Base-by-base conservation (phyloP, 1,139 yeast species). In the Scheffersomyces segobiensis region DNA sequence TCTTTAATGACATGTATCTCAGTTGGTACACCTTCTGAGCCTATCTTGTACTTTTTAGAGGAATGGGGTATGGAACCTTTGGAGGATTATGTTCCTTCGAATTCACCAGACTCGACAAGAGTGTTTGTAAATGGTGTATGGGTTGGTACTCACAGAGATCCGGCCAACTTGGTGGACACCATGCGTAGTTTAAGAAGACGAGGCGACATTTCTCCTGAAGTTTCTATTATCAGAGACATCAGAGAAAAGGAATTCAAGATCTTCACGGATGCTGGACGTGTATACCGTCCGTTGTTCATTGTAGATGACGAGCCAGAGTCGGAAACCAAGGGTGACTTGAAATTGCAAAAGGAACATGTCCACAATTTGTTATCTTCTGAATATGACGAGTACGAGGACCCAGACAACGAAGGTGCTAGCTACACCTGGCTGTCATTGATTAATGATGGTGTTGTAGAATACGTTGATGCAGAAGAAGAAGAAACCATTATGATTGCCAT, bases 11-110 rank as follows among this genome's bases (percentile, higher is more conserved):
- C 98, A 1, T 93, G 98, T 81, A 93, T 95, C 59, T 95, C 99
- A 39, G 99, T 96, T 63, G 99, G 99, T 74, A 87, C 97, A 12
- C 92, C 96, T n/a, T 91, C 97, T 49, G 97, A 93, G 72, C 98
- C 98, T 51, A 93, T 95, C 70, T 84, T 90, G 63, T 91, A 91
- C 70, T 91, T 93, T 77, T 83, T 95, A 76, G 97, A 95, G 75
- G 99, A 96, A 79, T 96, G 98, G 98, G 99, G 99, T 76, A 89
- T 96, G 92, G 98, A 95, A 74, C 97, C 98, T 20, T 82, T 95
- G 70, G 97, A 95, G 72, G 98, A 93, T 71, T 95, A 92, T 73
- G 95, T 91, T 60, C 98, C 99, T 49, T 92, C 92, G 60, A 92
- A 92, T 64, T 87, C 93, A 56, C 96, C 96, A 53, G 93, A 91